Percentiles rank a stretch among this genome's conserved stretches.
Conservation (phyloP, 2,329 filamentous ascomycete genomes). For the Fusarium sp. region DNA sequence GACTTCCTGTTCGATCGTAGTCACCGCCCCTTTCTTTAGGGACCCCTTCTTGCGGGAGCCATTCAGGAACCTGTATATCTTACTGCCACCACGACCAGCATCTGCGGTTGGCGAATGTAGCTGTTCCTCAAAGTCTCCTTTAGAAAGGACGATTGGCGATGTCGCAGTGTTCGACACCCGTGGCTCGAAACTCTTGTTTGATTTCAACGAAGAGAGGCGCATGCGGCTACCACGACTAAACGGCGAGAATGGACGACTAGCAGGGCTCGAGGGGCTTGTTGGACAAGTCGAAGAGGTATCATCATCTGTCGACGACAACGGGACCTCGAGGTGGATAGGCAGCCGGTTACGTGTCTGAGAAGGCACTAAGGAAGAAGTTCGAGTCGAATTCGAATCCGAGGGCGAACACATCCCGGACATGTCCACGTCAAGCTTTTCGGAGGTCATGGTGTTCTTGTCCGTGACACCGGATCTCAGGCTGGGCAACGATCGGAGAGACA, state of each 20-base stretch:
- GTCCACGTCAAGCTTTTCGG: conserved; percentile 25
- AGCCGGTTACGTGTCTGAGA: conserved; percentile 27
- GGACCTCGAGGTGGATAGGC: conserved; percentile 34
- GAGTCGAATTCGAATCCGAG: conserved; percentile 32
- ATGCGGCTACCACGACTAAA: conserved; percentile 29
- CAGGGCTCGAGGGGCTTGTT: conserved; percentile 27
- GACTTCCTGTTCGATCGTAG: conserved; percentile 28
- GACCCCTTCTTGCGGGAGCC: conserved; percentile 33
- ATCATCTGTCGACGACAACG: conserved; percentile 21
- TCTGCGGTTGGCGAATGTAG: not conserved
- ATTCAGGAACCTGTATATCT: conserved; percentile 30
- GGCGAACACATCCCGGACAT: conserved; percentile 18
- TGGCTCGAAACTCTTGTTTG: conserved; percentile 30
- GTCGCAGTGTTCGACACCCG: conserved; percentile 10
- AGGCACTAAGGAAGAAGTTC: conserved; percentile 28
- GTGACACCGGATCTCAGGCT: conserved; percentile 41
- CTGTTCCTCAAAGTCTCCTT: not conserved
- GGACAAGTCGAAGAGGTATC: conserved; percentile 31
- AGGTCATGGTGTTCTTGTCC: conserved; percentile 32
- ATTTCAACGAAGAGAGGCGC: conserved; percentile 33
- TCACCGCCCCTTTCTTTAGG: conserved; percentile 22
- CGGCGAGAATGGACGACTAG: conserved; percentile 26
- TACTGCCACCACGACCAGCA: conserved; percentile 7
- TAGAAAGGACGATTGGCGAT: conserved; percentile 12
- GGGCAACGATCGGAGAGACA: conserved; percentile 64